A percentile compares a stretch with the other conserved stretches of the same genome.
phyloP scores from a whole-genome alignment of 257 asterid genomes.

The Capsicum baccatum region DNA sequence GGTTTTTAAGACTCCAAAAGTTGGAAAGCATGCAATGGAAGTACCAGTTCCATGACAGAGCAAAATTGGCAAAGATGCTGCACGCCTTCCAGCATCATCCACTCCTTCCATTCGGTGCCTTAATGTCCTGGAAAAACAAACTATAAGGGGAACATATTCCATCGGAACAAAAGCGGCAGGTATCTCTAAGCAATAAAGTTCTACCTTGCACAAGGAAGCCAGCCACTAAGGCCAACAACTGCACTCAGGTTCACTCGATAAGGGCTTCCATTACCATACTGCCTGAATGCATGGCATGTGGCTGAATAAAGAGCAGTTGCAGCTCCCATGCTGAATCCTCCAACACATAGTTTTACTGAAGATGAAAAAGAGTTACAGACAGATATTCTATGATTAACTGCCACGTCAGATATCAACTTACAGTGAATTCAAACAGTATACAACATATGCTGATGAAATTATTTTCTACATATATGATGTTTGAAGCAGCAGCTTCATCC shows the following conservation, averaged over 20 bases:
- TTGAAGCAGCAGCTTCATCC: constrained; percentile 14
- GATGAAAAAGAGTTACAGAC: constrained; percentile 24
- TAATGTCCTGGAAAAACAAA: constrained; percentile 54
- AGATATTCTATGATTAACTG: neutral
- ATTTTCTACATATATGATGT: neutral
- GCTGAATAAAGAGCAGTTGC: constrained; percentile 87
- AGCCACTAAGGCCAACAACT: constrained; percentile 74
- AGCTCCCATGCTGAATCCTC: constrained; percentile 94
- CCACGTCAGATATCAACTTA: neutral
- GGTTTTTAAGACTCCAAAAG: constrained; percentile 6
- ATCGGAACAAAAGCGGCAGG: constrained; percentile 16
- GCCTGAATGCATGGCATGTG: constrained; percentile 63
- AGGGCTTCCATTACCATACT: constrained; percentile 55
- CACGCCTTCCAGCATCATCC: constrained; percentile 61
- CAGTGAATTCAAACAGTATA: neutral
- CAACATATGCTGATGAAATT: neutral
- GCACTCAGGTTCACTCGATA: constrained; percentile 59
- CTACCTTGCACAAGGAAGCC: constrained; percentile 88
- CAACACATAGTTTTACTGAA: constrained; percentile 79
- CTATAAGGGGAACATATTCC: constrained; percentile 26
- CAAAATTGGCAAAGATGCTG: constrained; percentile 70
- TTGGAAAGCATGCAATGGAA: constrained; percentile 21
- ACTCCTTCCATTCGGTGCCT: constrained; percentile 59
- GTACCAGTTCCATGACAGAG: constrained; percentile 88
- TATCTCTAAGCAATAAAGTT: constrained; percentile 6